Percentiles rank a stretch among this genome's conserved stretches.
These are phyloP conservation scores for Sugiyamaella mastotermitis DNA, from an alignment of 805 yeast species.

Conservation along the genomic window DNA sequence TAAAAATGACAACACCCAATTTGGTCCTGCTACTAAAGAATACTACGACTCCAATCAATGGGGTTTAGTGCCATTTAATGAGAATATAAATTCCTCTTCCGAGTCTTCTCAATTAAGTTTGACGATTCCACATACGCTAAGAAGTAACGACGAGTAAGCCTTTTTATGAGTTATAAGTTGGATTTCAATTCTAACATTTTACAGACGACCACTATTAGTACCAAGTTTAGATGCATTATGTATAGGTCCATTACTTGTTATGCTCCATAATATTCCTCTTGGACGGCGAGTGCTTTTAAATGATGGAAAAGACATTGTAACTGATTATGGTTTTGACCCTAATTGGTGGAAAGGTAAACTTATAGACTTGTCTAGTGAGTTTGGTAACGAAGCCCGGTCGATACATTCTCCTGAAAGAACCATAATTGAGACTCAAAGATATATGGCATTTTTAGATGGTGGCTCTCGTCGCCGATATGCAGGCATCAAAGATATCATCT, in stretches of 20 bases:
- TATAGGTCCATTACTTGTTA: constrained; percentile 24
- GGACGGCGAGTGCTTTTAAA: constrained; percentile 26
- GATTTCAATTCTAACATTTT: too few species aligned
- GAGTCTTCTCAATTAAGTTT: too few species aligned
- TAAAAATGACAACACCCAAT: constrained; percentile 7
- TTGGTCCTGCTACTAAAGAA: constrained; percentile 22
- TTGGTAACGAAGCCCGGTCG: constrained; percentile 3
- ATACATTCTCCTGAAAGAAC: constrained; percentile 10
- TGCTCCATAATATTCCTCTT: constrained; percentile 28
- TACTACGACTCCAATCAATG: constrained; percentile 21
- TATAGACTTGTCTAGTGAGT: constrained; percentile 14
- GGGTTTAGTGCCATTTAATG: constrained; percentile 19
- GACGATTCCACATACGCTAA: too few species aligned
- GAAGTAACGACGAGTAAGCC: too few species aligned
- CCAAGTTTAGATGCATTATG: constrained; percentile 15
- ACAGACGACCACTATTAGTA: constrained; percentile 21
- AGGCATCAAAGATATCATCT: constrained; percentile 10
- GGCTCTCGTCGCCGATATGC: constrained; percentile 23
- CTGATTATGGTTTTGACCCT: constrained; percentile 24
- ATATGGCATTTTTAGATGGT: constrained; percentile 29
- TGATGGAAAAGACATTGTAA: constrained; percentile 18
- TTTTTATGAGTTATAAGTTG: too few species aligned
- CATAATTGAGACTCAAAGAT: constrained; percentile 25
- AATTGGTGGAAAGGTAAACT: constrained; percentile 24
- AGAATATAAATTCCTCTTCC: not conserved